Evolutionary conservation across 2,329 filamentous ascomycete genomes (phyloP), one percentile per base, ranked within the genome.

Genomic region (Ceratocystis cacaofunesta): DNA sequence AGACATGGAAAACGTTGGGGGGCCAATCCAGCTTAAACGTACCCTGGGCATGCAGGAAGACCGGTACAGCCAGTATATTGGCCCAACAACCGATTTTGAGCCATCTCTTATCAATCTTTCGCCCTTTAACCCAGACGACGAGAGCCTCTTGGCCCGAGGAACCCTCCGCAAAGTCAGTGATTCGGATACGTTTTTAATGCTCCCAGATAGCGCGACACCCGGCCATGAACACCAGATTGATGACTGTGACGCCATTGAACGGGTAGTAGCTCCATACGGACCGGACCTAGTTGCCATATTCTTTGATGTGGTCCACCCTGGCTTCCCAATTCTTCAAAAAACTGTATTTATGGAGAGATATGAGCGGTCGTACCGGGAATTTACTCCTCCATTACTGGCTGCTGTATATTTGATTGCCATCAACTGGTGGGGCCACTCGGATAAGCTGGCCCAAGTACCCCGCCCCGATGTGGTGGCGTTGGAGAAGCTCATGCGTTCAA

Each of bases 371-470:
- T 84, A 89, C 70, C 82, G 83, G 64, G 85, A 89, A 69, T 89
- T 92, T 71, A 86, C 88, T 15, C 88, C 90, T 1, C 83, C 88
- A 10, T 77, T 94, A 30, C 79, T 95, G 17, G 89, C 88, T 41
- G 88, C 88, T 64, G 85, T 95, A 70, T 94, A 95, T 71, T 84
- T 95, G 28, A 78, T 96, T 28, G 89, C 91, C 7, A 82, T 95
- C 71, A 91, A 92, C 73, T 95, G 91, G 86, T 94, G 91, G 85
- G 85, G 90, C 63, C 81, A 89, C 68, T 87, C 85, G 68, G 82
- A 85, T 19, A 82, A 85, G 25, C 79, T 92, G 28, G 82, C 84
- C 48, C 77, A 78, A 22, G 77, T 83, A 28, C 82, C 83, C 25
- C 84, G 83, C 67, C 90, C 90, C 0, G 85, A 95, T 74, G 80